phyloP scores from a whole-genome alignment of 1,139 yeast species.

The Pichia cactophila region DNA sequence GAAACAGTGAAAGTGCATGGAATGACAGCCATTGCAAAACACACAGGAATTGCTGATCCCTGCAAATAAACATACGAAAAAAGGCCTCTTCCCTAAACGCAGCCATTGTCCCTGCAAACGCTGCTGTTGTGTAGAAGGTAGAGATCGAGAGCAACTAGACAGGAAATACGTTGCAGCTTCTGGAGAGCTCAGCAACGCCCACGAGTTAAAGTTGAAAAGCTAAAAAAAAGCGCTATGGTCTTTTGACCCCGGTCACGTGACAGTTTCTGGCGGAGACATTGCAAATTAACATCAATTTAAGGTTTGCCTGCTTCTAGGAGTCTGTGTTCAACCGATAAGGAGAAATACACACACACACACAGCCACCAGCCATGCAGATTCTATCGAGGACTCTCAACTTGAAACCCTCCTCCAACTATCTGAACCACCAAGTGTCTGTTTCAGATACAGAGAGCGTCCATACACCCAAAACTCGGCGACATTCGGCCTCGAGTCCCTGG shows the following conservation, averaged over 20 bases:
- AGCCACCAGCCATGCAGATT: neutral
- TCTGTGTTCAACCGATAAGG: too few relatives aligned
- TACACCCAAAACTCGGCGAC: neutral
- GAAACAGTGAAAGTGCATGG: too few relatives aligned
- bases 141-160: neutral
- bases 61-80: slow-evolving; percentile 9
- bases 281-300: neutral
- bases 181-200: too few relatives aligned
- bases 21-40: neutral
- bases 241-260: neutral
- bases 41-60: neutral
- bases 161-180: neutral
- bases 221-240: too few relatives aligned
- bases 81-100: slow-evolving; percentile 8
- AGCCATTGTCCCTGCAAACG: neutral
- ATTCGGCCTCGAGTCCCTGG: slow-evolving; percentile 9
- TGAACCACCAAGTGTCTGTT: neutral
- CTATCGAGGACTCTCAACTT: neutral
- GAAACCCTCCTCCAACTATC: neutral
- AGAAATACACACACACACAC: neutral
- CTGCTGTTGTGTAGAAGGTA: neutral
- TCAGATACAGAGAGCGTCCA: neutral
- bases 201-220: too few relatives aligned
- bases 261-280: neutral
- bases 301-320: too few relatives aligned